Evolutionary conservation across 139 green algal species (phyloP).

Genomic region (Chlorella sorokiniana): DNA sequence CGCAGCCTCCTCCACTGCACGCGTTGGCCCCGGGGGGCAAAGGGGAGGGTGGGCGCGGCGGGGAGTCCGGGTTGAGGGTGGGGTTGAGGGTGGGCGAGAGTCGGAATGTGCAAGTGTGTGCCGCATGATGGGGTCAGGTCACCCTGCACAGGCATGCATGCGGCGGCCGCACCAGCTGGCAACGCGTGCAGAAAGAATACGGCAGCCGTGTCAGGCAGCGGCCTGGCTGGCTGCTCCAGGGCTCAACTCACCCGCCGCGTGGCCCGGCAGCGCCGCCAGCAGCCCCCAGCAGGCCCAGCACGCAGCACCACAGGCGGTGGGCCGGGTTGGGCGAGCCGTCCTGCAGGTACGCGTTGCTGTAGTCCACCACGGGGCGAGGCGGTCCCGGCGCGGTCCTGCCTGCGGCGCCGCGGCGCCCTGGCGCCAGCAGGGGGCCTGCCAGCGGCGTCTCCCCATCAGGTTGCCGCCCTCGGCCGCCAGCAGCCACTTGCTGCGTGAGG

Average conservation of each 20-base stretch:
- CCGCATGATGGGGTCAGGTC: no score
- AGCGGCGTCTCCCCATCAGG: conserved; percentile 25
- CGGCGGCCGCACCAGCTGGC: no score
- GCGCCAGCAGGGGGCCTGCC: neutral
- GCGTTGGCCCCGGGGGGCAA: no score
- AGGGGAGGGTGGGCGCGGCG: neutral
- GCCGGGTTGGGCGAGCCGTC: conserved; percentile 23
- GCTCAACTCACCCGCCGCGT: conserved; percentile 6
- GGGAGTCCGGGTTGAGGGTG: no score
- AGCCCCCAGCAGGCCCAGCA: conserved; percentile 38
- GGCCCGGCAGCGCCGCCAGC: conserved; percentile 28
- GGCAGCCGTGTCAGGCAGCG: no score
- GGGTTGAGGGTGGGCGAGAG: no score
- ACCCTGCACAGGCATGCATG: no score
- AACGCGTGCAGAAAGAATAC: no score
- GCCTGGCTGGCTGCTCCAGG: no score
- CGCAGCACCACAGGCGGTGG: conserved; percentile 47
- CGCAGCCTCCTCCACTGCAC: conserved; percentile 21
- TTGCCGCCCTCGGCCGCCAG: conserved; percentile 21
- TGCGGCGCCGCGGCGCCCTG: neutral
- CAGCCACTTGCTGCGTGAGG: conserved; percentile 30
- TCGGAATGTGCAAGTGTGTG: no score
- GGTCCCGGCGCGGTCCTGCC: neutral
- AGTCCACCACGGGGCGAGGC: conserved; percentile 21
- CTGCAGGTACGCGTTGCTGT: conserved; percentile 40